Evolutionary conservation across 306 rosid genomes (phyloP), one percentile per base, ranked within the genome.

Genomic region (Macrotyloma uniflorum): DNA sequence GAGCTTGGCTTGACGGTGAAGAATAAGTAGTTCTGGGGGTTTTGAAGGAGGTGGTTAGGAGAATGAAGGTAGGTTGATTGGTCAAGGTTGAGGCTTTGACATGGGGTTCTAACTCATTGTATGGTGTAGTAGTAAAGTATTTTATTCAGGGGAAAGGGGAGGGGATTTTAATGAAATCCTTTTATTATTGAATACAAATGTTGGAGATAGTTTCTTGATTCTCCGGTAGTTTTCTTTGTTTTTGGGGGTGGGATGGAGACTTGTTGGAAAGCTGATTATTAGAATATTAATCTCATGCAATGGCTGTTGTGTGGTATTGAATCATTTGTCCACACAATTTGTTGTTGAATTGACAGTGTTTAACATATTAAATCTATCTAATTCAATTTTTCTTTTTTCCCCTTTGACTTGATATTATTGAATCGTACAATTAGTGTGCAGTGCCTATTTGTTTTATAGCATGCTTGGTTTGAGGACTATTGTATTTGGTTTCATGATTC

Each of bases 1-100:
- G 96, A 93, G 76, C 88, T 91, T 20, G 98, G 98, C 4, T 50
- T 91, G 15, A 87, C 84, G 4, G 91, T 93, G 70, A 86, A 90
- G 82, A 62, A 87, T 46, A 93, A 89, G 82, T 49, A 83, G 65
- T 7, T 3, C 11, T 28, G 6, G 70, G 28, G 24, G 33, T 3
- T 23, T 42, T 42, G 14, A 5, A 42, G 3, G 9, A 5, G 3
- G 70, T 26, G 8, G 5, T 61, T 61, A 28, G 66, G 43, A 30
- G 13, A 59, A 32, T 62, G 66, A 66, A 36, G 62, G 62, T 80
- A 67, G 87, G 64, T 57, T 74, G n/a, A 58, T 75, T 70, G 74
- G 61, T 70, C 26, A 68, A 43, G 65, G 58, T 59, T 66, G 51
- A 55, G 40, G 50, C 40, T 42, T 68, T 69, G 19, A 75, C 51